These are phyloP conservation scores for Fusarium sp. DNA, from an alignment of 2,329 filamentous ascomycete genomes.

Conservation along the genomic window DNA sequence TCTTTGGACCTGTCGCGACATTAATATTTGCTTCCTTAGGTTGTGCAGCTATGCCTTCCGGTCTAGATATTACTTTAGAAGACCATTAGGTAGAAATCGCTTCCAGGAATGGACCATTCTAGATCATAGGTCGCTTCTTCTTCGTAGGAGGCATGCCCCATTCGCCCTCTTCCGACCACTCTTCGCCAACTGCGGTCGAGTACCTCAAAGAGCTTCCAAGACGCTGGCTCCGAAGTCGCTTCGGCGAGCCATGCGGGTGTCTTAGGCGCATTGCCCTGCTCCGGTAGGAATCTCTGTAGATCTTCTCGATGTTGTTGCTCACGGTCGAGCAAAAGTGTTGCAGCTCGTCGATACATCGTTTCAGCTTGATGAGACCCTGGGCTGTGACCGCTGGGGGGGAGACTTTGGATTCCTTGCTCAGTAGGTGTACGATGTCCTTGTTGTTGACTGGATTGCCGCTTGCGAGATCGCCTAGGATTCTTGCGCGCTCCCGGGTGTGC, in stretches of 20 bases:
- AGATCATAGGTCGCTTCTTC: conserved; percentile 23
- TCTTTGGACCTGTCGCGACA: no score
- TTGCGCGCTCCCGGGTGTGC: no score
- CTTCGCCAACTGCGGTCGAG: conserved; percentile 35
- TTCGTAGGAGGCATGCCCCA: conserved; percentile 31
- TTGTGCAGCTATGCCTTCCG: no score
- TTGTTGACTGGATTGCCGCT: no score
- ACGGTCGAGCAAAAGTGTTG: conserved; percentile 8
- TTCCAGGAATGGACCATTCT: neutral
- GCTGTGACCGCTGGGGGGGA: no score
- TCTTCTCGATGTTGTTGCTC: neutral
- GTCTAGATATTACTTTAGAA: neutral
- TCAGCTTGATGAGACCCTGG: no score
- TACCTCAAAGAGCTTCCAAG: conserved; percentile 45
- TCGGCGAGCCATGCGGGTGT: neutral
- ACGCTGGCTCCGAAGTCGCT: conserved; percentile 40
- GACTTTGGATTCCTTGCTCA: no score
- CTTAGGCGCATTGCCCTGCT: neutral
- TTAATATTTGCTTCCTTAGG: no score
- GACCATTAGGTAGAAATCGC: no score
- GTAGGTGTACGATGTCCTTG: no score
- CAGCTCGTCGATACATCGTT: conserved; percentile 19
- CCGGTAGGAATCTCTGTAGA: neutral
- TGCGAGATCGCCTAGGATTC: no score
- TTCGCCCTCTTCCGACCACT: conserved; percentile 17